Conservation (phyloP, 2,329 filamentous ascomycete species). For the Teratosphaeria epicoccoides region DNA sequence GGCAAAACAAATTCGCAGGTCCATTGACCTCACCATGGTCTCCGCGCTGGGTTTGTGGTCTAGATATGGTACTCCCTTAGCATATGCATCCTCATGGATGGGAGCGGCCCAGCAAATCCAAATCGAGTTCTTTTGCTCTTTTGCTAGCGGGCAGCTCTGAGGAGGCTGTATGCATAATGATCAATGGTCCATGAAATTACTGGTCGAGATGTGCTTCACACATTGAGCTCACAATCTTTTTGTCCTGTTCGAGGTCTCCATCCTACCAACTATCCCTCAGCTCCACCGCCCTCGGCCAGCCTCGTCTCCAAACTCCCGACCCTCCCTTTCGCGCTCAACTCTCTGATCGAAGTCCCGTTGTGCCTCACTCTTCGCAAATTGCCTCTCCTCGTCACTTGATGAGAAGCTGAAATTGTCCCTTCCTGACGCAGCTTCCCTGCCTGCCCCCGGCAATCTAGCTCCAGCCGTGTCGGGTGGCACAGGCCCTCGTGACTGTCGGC, state of each 20-base stretch:
- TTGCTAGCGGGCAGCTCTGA: too few species aligned
- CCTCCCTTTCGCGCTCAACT: constrained; percentile 39
- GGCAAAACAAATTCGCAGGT: neutral
- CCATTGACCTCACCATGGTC: neutral
- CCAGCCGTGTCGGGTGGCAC: constrained; percentile 2
- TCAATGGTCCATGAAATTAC: neutral
- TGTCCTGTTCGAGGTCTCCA: too few species aligned
- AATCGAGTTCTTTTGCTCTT: neutral
- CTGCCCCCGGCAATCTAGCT: constrained; percentile 7
- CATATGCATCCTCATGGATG: too few species aligned
- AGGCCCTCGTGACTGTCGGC: constrained; percentile 7
- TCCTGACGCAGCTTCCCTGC: constrained; percentile 21
- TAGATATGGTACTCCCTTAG: neutral
- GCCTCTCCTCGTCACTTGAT: constrained; percentile 32
- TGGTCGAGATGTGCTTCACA: too few species aligned
- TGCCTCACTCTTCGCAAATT: constrained; percentile 34
- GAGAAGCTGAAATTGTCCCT: constrained; percentile 38
- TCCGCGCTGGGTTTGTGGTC: neutral
- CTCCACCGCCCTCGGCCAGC: constrained; percentile 2
- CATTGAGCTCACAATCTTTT: too few species aligned
- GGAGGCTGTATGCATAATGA: too few species aligned
- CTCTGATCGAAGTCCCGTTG: constrained; percentile 42
- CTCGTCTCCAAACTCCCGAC: constrained; percentile 30
- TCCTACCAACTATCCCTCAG: neutral
- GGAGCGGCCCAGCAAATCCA: neutral